phyloP scores from a whole-genome alignment of 345 rosid species.

The Conringia planisiliqua region DNA sequence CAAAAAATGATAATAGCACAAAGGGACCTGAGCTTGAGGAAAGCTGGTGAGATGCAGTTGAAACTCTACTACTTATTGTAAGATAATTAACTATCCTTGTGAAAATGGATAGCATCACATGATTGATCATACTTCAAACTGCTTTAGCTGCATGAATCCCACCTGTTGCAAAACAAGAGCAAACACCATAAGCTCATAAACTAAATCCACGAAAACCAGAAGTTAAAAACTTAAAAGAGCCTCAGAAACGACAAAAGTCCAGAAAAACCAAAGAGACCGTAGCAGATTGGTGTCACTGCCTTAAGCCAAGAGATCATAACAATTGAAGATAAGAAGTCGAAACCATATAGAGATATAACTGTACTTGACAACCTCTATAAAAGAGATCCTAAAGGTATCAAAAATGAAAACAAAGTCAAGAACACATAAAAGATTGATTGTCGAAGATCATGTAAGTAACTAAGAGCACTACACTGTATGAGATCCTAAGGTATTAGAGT shows the following conservation, averaged over 20 bases:
- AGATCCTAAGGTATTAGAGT: neutral
- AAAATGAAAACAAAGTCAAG: neutral
- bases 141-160: conserved; percentile 7
- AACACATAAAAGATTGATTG: no score
- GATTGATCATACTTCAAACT: conserved; percentile 17
- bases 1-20: conserved; percentile 13
- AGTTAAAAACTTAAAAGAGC: neutral
- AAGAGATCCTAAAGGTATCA: neutral
- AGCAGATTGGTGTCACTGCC: neutral
- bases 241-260: neutral
- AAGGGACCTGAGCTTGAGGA: neutral
- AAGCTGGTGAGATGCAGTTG: conserved; percentile 9
- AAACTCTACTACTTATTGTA: conserved; percentile 16
- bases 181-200: conserved; percentile 1
- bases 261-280: neutral
- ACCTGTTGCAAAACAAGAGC: conserved; percentile 5
- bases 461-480: neutral
- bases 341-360: neutral
- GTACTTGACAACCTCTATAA: neutral
- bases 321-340: neutral
- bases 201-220: neutral
- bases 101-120: neutral
- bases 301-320: neutral
- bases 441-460: no score
- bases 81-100: neutral